Evolutionary conservation across 805 yeast genomes (phyloP).

Genomic region (Hanseniaspora pseudoguilliermondii): DNA sequence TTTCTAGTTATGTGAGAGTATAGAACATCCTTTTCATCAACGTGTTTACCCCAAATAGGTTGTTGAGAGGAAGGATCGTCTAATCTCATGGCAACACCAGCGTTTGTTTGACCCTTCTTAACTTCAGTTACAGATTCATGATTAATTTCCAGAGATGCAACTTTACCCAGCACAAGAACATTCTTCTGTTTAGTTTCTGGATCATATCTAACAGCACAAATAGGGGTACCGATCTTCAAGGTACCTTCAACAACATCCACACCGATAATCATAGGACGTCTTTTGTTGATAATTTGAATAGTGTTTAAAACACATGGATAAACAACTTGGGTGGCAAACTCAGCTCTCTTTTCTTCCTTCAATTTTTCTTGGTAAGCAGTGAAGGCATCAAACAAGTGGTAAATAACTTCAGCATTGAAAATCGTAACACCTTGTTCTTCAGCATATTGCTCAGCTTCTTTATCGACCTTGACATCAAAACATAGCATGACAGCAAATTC

Average conservation of each 20-base stretch:
- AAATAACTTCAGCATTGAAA: slow-evolving; percentile 91
- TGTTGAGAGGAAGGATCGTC: slow-evolving; percentile 86
- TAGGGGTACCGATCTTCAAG: slow-evolving; percentile 84
- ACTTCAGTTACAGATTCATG: slow-evolving; percentile 71
- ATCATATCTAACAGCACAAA: slow-evolving; percentile 81
- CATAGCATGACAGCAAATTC: slow-evolving; percentile 96
- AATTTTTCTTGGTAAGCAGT: slow-evolving; percentile 81
- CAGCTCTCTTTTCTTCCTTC: slow-evolving; percentile 81
- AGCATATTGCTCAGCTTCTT: slow-evolving; percentile 97
- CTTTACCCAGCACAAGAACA: slow-evolving; percentile 67
- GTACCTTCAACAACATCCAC: slow-evolving; percentile 92
- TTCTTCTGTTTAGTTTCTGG: slow-evolving; percentile 68
- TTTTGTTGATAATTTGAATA: slow-evolving; percentile 89
- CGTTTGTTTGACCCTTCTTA: slow-evolving; percentile 88
- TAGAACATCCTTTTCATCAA: slow-evolving; percentile 79
- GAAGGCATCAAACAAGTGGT: slow-evolving; percentile 90
- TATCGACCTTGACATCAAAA: slow-evolving; percentile 93
- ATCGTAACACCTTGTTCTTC: slow-evolving; percentile 81
- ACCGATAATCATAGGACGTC: slow-evolving; percentile 99
- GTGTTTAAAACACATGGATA: slow-evolving; percentile 94
- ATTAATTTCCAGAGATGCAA: slow-evolving; percentile 86
- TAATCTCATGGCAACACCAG: slow-evolving; percentile 97
- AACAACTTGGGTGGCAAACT: slow-evolving; percentile 74
- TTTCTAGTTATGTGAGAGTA: slow-evolving; percentile 84
- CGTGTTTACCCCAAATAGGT: slow-evolving; percentile 98